Evolutionary conservation across 1,284 basidiomycete species (phyloP).

Genomic region (Ganoderma lucidum): DNA sequence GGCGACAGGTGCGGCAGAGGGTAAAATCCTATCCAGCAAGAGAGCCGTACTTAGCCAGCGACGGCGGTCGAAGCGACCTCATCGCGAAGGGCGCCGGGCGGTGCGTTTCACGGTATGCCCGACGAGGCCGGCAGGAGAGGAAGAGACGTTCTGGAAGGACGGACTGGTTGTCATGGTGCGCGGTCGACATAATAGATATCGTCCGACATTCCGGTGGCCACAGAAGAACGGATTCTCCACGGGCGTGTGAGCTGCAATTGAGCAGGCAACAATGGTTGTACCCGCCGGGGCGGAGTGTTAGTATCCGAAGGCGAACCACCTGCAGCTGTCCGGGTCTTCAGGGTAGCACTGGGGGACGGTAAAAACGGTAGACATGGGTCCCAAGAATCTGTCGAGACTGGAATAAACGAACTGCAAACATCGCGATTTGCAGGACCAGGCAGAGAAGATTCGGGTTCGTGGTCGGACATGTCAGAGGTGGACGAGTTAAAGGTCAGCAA

Average conservation of each 20-base stretch:
- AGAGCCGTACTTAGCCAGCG: neutral
- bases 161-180: neutral
- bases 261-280: no score
- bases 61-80: neutral
- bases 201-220: neutral
- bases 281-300: no score
- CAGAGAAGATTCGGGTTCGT: no score
- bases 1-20: neutral
- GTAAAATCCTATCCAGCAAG: neutral
- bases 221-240: neutral
- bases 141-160: neutral
- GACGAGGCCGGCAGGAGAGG: neutral
- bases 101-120: neutral
- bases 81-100: neutral
- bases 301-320: no score
- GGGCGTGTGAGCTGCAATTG: neutral
- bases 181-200: neutral
- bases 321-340: no score
- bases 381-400: no score
- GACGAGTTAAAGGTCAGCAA: no score
- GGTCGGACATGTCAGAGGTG: no score
- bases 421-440: no score
- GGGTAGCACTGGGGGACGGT: no score
- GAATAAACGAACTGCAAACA: no score
- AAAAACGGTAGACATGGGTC: no score